A percentile compares a stretch with the other conserved stretches of the same genome.
phyloP scores from a whole-genome alignment of 192 early-diverging fungal species.

The Umbelopsis vinacea region DNA sequence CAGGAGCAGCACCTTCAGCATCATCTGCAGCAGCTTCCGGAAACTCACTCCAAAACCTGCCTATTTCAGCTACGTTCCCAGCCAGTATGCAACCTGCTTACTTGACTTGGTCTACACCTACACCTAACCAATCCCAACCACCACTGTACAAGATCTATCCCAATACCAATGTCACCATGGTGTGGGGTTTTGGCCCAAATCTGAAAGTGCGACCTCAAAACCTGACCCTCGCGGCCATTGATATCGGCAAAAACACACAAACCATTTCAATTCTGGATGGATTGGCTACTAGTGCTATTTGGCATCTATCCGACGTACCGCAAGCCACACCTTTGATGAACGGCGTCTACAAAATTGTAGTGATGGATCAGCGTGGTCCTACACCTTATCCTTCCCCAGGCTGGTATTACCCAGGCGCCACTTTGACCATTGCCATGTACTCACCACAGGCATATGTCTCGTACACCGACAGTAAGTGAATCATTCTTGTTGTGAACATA shows the following conservation, averaged over 20 bases:
- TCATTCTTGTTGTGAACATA: neutral
- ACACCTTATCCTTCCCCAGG: slow-evolving; percentile 29
- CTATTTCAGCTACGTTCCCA: slow-evolving; percentile 35
- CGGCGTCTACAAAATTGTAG: slow-evolving; percentile 38
- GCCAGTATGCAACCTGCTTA: slow-evolving; percentile 29
- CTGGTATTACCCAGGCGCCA: slow-evolving; percentile 32
- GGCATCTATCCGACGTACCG: slow-evolving; percentile 33
- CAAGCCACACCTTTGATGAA: slow-evolving; percentile 37
- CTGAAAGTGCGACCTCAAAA: slow-evolving; percentile 36
- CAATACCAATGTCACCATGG: slow-evolving; percentile 42
- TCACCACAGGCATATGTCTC: slow-evolving; percentile 34
- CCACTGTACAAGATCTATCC: slow-evolving; percentile 34
- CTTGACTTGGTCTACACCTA: slow-evolving; percentile 34
- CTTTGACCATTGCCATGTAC: slow-evolving; percentile 42
- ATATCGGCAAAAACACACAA: slow-evolving; percentile 29
- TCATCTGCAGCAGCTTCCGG: neutral
- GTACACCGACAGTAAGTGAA: slow-evolving; percentile 33
- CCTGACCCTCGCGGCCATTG: slow-evolving; percentile 36
- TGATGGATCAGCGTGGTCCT: slow-evolving; percentile 44
- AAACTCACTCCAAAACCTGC: slow-evolving; percentile 28
- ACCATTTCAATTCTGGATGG: slow-evolving; percentile 33
- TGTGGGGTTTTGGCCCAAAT: slow-evolving; percentile 38
- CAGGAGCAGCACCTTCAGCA: neutral
- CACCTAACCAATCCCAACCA: slow-evolving; percentile 31
- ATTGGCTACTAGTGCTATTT: slow-evolving; percentile 34